These are phyloP conservation scores for Penicillium sp. DNA, from an alignment of 2,329 filamentous ascomycete genomes.

Conservation along the genomic window DNA sequence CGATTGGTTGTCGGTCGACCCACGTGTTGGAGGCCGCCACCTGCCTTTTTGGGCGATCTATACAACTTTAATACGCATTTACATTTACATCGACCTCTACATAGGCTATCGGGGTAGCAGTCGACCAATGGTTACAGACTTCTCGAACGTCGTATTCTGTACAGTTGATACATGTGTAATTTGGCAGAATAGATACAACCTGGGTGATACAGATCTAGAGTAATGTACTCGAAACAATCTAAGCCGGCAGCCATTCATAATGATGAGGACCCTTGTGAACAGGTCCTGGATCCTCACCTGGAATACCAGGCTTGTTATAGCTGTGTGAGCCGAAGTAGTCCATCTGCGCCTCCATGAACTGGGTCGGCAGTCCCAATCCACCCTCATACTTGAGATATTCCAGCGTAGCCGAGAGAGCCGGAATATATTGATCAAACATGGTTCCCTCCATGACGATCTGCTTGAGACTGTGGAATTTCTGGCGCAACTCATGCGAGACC, in stretches of 20 bases:
- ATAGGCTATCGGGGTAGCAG: background rate
- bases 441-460: constrained; percentile 54
- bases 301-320: constrained; percentile 54
- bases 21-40: constrained; percentile 27
- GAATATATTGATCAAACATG: constrained; percentile 59
- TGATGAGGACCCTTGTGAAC: constrained; percentile 59
- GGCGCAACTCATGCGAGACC: constrained; percentile 54
- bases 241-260: constrained; percentile 59
- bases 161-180: background rate
- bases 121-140: background rate
- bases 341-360: constrained; percentile 68
- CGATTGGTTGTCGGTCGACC: constrained; percentile 25
- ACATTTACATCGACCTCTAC: background rate
- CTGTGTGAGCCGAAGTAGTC: constrained; percentile 69
- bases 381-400: constrained; percentile 66
- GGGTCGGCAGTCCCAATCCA: constrained; percentile 60
- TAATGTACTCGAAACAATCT: background rate
- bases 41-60: constrained; percentile 8
- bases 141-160: background rate
- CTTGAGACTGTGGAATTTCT: constrained; percentile 53
- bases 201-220: background rate
- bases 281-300: constrained; percentile 52
- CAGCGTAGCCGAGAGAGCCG: constrained; percentile 59
- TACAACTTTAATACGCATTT: background rate
- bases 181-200: background rate